Evolutionary conservation across 352 stramenopile species (phyloP).

Genomic region (Vaucheria bursata): DNA sequence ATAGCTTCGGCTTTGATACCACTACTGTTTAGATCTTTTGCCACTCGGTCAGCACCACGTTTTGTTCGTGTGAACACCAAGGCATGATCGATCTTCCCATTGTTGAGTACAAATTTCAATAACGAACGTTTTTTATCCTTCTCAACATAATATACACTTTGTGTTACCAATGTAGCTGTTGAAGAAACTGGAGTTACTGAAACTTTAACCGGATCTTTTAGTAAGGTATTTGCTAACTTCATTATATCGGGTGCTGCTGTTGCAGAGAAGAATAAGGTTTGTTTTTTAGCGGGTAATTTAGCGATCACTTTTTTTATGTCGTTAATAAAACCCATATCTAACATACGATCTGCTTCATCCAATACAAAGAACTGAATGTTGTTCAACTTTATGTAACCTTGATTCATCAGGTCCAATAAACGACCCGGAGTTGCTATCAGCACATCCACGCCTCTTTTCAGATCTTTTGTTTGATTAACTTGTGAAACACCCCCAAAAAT

Average conservation of each 20-base stretch:
- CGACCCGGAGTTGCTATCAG: slow-evolving; percentile 79
- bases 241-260: not conserved
- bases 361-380: slow-evolving; percentile 65
- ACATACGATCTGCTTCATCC: slow-evolving; percentile 87
- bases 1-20: slow-evolving; percentile 49
- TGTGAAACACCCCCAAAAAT: slow-evolving; percentile 86
- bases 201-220: not conserved
- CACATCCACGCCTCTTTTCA: slow-evolving; percentile 89
- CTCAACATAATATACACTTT: not conserved
- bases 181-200: not conserved
- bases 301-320: not conserved
- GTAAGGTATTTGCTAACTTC: not conserved
- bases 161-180: not conserved
- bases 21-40: not conserved
- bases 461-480: slow-evolving; percentile 84
- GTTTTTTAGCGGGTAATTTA: not conserved
- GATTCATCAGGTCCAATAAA: slow-evolving; percentile 87
- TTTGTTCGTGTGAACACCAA: not conserved
- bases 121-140: not conserved
- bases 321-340: slow-evolving; percentile 85
- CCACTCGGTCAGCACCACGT: not conserved
- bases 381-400: slow-evolving; percentile 82
- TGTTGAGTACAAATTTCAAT: not conserved
- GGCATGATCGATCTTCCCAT: not conserved
- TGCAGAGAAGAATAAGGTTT: not conserved